A percentile compares a stretch with the other conserved stretches of the same genome.
Conservation (phyloP, 805 yeast genomes). For the Phaffomyces opuntiae region DNA sequence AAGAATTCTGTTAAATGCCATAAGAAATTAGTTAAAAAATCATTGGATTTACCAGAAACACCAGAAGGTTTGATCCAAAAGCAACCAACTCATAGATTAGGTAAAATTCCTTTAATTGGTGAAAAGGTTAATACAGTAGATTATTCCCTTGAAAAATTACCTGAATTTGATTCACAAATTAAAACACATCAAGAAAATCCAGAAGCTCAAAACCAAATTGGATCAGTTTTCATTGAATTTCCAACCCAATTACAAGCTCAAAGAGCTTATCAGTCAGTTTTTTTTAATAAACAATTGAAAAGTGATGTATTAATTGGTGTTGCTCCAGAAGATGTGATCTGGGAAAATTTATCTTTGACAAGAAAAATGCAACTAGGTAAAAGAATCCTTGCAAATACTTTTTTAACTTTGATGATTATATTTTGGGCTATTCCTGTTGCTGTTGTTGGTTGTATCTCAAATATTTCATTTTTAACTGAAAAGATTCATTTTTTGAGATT, state of each 20-base stretch:
- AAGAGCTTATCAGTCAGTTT: constrained; percentile 78
- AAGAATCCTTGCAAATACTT: constrained; percentile 50
- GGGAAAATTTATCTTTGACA: constrained; percentile 66
- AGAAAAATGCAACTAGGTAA: constrained; percentile 51
- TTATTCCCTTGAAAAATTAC: constrained; percentile 59
- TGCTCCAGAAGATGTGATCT: constrained; percentile 76
- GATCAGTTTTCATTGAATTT: constrained; percentile 63
- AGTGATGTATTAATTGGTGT: constrained; percentile 45
- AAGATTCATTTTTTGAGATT: constrained; percentile 71
- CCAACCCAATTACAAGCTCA: constrained; percentile 83
- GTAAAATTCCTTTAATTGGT: constrained; percentile 58
- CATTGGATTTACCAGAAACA: constrained; percentile 44
- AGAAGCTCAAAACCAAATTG: constrained; percentile 43
- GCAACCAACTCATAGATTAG: constrained; percentile 76
- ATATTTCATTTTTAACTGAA: constrained; percentile 65
- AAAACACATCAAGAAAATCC: constrained; percentile 47
- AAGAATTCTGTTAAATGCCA: constrained; percentile 52
- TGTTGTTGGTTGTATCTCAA: constrained; percentile 92
- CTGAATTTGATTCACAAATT: constrained; percentile 64
- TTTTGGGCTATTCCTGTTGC: constrained; percentile 98
- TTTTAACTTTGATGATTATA: constrained; percentile 61
- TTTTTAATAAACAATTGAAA: constrained; percentile 38
- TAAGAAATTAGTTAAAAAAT: constrained; percentile 51
- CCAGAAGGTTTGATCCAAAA: constrained; percentile 66
- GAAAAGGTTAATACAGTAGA: constrained; percentile 80